Evolutionary conservation across 345 rosid species (phyloP).

Genomic region (Iberis pinnata): DNA sequence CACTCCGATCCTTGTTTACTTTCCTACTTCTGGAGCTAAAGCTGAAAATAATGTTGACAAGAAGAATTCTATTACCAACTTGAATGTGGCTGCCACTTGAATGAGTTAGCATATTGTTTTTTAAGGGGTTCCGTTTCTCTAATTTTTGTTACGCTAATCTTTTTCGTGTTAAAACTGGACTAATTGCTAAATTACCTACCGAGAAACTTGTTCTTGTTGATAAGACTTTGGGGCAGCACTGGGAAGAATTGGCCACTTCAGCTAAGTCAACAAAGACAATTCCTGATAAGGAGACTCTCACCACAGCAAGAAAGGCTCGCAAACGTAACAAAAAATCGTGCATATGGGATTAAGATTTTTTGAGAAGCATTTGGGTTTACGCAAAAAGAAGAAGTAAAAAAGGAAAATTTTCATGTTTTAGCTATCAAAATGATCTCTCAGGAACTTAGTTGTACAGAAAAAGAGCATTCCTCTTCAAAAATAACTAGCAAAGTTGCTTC

Average conservation of each 20-base stretch:
- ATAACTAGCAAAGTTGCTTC: conserved; percentile 15
- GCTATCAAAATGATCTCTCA: conserved; percentile 24
- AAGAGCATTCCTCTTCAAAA: conserved; percentile 45
- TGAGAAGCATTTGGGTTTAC: conserved; percentile 33
- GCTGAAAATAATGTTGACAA: conserved; percentile 16
- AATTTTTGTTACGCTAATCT: conserved; percentile 19
- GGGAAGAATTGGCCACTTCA: conserved; percentile 9
- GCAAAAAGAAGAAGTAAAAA: conserved; percentile 45
- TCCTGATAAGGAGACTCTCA: conserved; percentile 22
- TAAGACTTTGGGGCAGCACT: conserved; percentile 19
- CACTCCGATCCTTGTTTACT: conserved; percentile 21
- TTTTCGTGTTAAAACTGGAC: conserved; percentile 32
- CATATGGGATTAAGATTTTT: conserved; percentile 43
- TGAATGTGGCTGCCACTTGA: conserved; percentile 21
- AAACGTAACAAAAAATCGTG: conserved; percentile 31
- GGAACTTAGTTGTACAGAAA: conserved; percentile 32
- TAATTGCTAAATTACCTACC: conserved; percentile 11
- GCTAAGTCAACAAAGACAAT: conserved; percentile 17
- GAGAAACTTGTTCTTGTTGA: conserved; percentile 26
- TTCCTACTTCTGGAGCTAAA: conserved; percentile 21
- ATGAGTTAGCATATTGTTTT: conserved; percentile 32
- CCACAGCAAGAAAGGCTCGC: conserved; percentile 38
- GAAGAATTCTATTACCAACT: conserved; percentile 15
- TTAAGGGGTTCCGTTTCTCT: conserved; percentile 13
- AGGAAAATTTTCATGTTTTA: conserved; percentile 29